Evolutionary conservation across 2,329 filamentous ascomycete species (phyloP), one percentile per base, ranked within the genome.

Genomic region (Fusarium aywerte): DNA sequence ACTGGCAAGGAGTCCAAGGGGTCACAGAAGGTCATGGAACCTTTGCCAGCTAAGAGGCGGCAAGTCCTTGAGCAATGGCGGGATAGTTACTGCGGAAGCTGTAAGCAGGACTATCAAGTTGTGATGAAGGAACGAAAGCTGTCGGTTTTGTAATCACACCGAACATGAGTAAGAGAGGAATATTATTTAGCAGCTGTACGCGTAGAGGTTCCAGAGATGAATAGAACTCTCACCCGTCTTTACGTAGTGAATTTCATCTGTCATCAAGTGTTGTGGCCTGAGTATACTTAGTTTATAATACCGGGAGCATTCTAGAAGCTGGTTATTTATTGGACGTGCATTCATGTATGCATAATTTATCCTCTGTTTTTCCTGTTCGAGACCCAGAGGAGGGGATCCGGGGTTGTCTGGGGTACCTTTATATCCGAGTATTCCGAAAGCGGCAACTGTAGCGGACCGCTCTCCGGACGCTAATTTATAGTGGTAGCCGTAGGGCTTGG

Each of bases 11-110:
- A 61, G 49, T 71, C 75, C 20, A 57, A 62, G 36, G 63, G 63
- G 39, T 66, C 63, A 47, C 77, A 80, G 63, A 79, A 78, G 65
- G 61, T 76, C 20, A 70, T 75, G 70, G 65, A 72, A 40, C 72
- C 72, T 35, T 72, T 75, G 59, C 62, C 75, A 11, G 58, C 59
- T 18, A 73, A 78, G 52, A 73, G 75, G 62, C 74, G 75, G 60
- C 76, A 78, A 60, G 76, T 73, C 39, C 70, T 88, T 59, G 76
- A 77, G 66, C 72, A 76, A 47, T 88, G 86, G 85, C 79, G 84
- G 59, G 77, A 81, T 4, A 80, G 80, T 61, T 86, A 88, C 68
- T 88, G 86, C 57, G 83, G 84, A 29, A 88, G 86, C 73, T 88
- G 86, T 68, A 79, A 76, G 65, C 75, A 74, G 12, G 86, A 88